Conservation (phyloP, 495 filamentous ascomycete genomes). For the Aspergillus sclerotiicarbonarius region DNA sequence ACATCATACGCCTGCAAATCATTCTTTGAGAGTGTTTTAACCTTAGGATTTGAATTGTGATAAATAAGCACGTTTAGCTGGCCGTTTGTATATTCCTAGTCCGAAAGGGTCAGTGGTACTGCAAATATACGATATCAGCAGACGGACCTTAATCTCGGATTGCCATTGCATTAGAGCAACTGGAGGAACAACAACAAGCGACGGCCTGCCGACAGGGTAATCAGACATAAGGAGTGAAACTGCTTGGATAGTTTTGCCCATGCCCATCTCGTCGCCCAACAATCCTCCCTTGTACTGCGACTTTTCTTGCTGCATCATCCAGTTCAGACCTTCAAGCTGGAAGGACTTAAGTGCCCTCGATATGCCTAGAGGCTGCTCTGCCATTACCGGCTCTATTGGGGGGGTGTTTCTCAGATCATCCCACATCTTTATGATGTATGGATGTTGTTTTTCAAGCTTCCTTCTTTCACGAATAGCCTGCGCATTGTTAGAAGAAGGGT, state of each 20-base stretch:
- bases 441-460: conserved; percentile 74
- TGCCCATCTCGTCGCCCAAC: conserved; percentile 94
- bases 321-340: conserved; percentile 88
- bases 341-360: conserved; percentile 82
- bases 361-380: conserved; percentile 75
- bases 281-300: conserved; percentile 83
- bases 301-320: conserved; percentile 89
- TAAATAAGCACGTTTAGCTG: conserved; percentile 85
- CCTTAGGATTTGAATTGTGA: conserved; percentile 80
- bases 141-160: conserved; percentile 69
- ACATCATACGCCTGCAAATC: conserved; percentile 83
- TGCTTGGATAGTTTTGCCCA: conserved; percentile 98
- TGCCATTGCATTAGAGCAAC: conserved; percentile 98
- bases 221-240: conserved; percentile 98
- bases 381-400: conserved; percentile 60
- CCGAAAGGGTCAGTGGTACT: neutral
- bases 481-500: neutral
- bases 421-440: conserved; percentile 81
- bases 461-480: conserved; percentile 51
- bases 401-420: conserved; percentile 64
- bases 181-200: conserved; percentile 87
- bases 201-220: conserved; percentile 76
- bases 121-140: neutral
- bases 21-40: conserved; percentile 68
- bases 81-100: conserved; percentile 76